A percentile compares a stretch with the other conserved stretches of the same genome.
Evolutionary conservation across 352 stramenopile species (phyloP).

Genomic region (Pythium rishiriense): DNA sequence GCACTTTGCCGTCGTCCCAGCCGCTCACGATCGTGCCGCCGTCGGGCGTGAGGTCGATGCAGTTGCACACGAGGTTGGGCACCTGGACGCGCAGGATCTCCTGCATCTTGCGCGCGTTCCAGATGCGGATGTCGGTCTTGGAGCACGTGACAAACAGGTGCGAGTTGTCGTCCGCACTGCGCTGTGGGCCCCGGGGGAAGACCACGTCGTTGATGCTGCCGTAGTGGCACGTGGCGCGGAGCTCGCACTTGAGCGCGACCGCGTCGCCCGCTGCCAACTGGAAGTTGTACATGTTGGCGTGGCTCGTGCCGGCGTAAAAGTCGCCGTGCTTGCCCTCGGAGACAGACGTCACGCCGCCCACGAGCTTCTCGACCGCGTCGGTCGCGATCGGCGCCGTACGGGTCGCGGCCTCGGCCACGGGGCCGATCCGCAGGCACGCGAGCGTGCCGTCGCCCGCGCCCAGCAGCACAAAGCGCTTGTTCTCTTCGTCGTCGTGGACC

Average conservation of each 20-base stretch:
- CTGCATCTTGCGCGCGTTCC: conserved; percentile 89
- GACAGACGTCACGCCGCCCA: conserved; percentile 92
- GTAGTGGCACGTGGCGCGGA: conserved; percentile 92
- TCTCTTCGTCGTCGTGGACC: conserved; percentile 90
- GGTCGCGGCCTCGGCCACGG: conserved; percentile 50
- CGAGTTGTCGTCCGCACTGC: conserved; percentile 75
- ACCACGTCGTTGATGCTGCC: conserved; percentile 93
- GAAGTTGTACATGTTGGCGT: conserved; percentile 94
- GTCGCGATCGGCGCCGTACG: conserved; percentile 75
- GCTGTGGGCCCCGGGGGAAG: conserved; percentile 75
- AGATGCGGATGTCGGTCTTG: conserved; percentile 95
- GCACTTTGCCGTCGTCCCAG: conserved; percentile 97
- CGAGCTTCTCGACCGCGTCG: conserved; percentile 73
- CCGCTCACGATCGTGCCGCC: conserved; percentile 92
- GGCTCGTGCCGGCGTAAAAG: conserved; percentile 93
- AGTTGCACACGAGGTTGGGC: conserved; percentile 96
- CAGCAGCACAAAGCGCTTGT: conserved; percentile 81
- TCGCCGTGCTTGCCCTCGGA: conserved; percentile 74
- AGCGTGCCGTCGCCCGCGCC: conserved; percentile 92
- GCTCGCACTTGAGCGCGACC: conserved; percentile 43
- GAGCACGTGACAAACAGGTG: conserved; percentile 95
- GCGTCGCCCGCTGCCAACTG: conserved; percentile 39
- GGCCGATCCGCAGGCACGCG: conserved; percentile 79
- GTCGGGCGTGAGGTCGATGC: conserved; percentile 87
- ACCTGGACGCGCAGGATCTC: conserved; percentile 97